Conservation (phyloP, 306 rosid genomes). For the Vicia sativa region DNA sequence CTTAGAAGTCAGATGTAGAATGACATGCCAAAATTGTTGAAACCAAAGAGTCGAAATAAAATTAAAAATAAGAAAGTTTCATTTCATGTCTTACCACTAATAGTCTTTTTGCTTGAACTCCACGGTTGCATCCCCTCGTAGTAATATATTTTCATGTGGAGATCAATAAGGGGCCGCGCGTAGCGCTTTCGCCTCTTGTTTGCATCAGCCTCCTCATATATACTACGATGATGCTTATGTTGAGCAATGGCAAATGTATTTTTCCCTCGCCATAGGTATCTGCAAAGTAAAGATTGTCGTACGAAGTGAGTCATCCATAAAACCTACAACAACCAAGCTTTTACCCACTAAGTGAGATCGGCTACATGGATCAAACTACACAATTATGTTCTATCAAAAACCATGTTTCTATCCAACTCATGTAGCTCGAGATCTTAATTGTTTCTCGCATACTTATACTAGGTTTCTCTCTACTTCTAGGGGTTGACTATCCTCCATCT, state of each 20-base stretch:
- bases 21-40: slow-evolving; percentile 20
- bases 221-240: slow-evolving; percentile 90
- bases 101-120: slow-evolving; percentile 64
- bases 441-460: no score
- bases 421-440: no score
- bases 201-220: slow-evolving; percentile 96
- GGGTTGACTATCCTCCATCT: no score
- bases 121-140: slow-evolving; percentile 92
- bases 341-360: no score
- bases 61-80: slow-evolving; percentile 13
- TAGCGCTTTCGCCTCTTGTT: slow-evolving; percentile 97
- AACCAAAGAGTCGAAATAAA: slow-evolving; percentile 24
- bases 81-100: slow-evolving; percentile 71
- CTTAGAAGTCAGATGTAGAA: slow-evolving; percentile 2
- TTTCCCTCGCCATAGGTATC: slow-evolving; percentile 93
- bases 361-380: no score
- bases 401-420: no score
- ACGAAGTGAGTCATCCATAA: slow-evolving; percentile 23
- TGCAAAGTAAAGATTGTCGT: slow-evolving; percentile 39
- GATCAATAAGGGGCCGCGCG: slow-evolving; percentile 96
- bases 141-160: slow-evolving; percentile 93
- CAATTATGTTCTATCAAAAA: no score
- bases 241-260: slow-evolving; percentile 94
- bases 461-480: no score
- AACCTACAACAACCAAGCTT: no score